These are phyloP conservation scores for Uronychia setigera DNA, from an alignment of 73 alveolate species.

Conservation along the genomic window DNA sequence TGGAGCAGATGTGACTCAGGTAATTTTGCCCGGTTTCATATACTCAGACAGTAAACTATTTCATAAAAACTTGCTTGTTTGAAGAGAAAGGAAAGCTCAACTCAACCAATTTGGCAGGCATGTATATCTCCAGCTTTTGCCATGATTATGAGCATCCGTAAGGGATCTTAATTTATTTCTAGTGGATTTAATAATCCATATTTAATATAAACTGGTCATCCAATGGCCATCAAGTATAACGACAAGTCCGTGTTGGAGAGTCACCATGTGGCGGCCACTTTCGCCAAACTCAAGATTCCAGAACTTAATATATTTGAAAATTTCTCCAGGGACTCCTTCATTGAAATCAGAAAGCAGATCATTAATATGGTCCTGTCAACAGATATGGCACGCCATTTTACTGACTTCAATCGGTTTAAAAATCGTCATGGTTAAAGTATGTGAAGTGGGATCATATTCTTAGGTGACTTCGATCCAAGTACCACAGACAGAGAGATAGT, in stretches of 20 bases:
- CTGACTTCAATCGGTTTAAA: constrained; percentile 63
- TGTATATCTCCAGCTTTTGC: constrained; percentile 48
- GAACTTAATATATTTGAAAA: constrained; percentile 56
- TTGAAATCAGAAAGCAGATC: constrained; percentile 66
- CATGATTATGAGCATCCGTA: constrained; percentile 82
- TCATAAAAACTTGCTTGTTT: constrained; percentile 48
- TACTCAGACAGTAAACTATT: constrained; percentile 52
- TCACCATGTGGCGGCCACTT: constrained; percentile 69
- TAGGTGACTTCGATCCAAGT: constrained; percentile 72
- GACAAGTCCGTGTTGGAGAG: constrained; percentile 69
- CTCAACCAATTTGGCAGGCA: constrained; percentile 51
- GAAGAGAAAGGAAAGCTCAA: constrained; percentile 57
- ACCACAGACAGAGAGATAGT: constrained; percentile 39
- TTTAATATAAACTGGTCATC: constrained; percentile 46
- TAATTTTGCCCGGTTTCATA: constrained; percentile 1
- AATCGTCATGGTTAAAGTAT: constrained; percentile 46
- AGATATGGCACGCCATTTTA: constrained; percentile 86
- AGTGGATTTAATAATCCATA: constrained; percentile 69
- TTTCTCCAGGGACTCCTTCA: constrained; percentile 54
- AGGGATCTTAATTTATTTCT: neutral
- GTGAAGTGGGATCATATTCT: constrained; percentile 36
- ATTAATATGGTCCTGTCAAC: constrained; percentile 80
- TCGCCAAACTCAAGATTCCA: constrained; percentile 21
- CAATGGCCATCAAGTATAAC: constrained; percentile 63
- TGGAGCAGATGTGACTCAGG: constrained; percentile 25